Evolutionary conservation across 345 rosid species (phyloP).

Genomic region (Citrus inodora): DNA sequence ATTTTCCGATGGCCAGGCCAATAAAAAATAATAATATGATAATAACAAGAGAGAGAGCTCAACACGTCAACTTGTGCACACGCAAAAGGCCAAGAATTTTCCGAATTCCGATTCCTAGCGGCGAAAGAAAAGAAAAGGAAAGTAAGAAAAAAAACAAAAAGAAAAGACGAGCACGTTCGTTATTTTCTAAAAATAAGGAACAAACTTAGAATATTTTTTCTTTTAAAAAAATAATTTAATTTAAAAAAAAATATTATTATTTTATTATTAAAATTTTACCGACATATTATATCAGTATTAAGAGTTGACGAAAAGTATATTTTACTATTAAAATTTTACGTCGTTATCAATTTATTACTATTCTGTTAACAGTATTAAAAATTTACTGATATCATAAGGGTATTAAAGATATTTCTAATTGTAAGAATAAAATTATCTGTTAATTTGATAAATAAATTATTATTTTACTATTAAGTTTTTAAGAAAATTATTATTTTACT

Average conservation of each 20-base stretch:
- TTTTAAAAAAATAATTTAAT: background rate
- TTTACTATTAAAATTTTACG: too few species aligned
- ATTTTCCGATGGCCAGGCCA: too few species aligned
- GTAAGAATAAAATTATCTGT: too few species aligned
- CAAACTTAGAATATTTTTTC: background rate
- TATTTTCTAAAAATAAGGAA: background rate
- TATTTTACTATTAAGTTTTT: too few species aligned
- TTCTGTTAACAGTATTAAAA: fast-evolving
- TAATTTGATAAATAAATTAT: too few species aligned
- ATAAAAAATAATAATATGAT: too few species aligned
- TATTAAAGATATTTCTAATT: fast-evolving
- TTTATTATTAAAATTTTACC: too few species aligned
- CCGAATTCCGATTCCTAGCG: background rate
- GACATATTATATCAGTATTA: too few species aligned
- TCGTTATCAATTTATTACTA: fast-evolving
- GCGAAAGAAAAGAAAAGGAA: background rate
- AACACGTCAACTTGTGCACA: too few species aligned
- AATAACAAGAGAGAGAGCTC: too few species aligned
- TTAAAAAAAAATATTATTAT: too few species aligned
- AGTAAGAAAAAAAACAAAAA: background rate
- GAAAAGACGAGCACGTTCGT: background rate
- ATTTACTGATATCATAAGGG: fast-evolving
- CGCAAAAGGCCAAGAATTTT: too few species aligned
- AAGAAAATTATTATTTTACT: fast-evolving
- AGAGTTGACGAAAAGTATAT: fast-evolving